Conservation (phyloP, 179 eudicot genomes). For the Drosera spatulata region DNA sequence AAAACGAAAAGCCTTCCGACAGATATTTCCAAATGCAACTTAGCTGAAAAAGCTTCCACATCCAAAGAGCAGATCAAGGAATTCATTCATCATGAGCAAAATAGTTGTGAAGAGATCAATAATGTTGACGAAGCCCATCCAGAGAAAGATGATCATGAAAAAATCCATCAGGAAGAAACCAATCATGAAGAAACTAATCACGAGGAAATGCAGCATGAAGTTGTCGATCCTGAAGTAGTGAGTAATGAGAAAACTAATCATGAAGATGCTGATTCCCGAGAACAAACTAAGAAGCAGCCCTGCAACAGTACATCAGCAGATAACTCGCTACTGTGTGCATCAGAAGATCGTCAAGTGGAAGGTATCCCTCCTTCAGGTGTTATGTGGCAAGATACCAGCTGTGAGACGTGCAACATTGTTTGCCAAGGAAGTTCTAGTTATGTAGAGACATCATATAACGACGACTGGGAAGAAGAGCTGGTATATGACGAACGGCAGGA, state of each 20-base stretch:
- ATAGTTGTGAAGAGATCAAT: not conserved
- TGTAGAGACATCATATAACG: conserved; percentile 6
- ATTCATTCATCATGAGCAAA: not conserved
- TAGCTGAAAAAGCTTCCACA: conserved; percentile 1
- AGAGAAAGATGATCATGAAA: too few relatives aligned
- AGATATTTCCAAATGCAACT: conserved; percentile 6
- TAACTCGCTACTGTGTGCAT: not conserved
- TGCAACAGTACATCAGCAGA: too few relatives aligned
- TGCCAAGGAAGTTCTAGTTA: not conserved
- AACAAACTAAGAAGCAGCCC: too few relatives aligned
- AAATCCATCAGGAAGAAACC: too few relatives aligned
- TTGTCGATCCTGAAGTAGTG: not conserved
- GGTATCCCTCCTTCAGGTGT: conserved; percentile 6
- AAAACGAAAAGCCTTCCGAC: conserved; percentile 1
- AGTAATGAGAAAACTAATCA: not conserved
- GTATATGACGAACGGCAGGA: conserved; percentile 3
- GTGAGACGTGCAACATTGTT: conserved; percentile 1
- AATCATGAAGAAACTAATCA: too few relatives aligned
- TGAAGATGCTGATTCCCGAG: too few relatives aligned
- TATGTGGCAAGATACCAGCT: conserved; percentile 3
- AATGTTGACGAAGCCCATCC: too few relatives aligned
- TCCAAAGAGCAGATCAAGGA: conserved; percentile 10
- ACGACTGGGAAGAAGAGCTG: conserved; percentile 11
- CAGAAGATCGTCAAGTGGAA: conserved; percentile 11
- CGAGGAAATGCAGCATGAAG: too few relatives aligned